Evolutionary conservation across 768 basidiomycete species (phyloP).

Genomic region (Mycena olivaceomarginata): DNA sequence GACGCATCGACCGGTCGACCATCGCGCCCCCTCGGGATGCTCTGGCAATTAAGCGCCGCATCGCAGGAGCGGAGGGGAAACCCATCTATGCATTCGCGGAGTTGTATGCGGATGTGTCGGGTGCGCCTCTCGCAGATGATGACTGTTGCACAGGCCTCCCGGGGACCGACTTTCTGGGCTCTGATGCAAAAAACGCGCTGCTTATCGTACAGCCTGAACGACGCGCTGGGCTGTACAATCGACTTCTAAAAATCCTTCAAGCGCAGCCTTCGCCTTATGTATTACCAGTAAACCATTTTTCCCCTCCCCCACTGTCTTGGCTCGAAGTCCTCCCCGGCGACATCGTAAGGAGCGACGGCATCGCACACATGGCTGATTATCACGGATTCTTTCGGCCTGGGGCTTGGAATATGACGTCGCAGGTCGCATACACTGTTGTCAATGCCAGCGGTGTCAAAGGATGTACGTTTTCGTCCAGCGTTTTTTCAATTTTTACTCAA

Average conservation of each 20-base stretch:
- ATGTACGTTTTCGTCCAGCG: neutral
- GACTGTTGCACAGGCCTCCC: neutral
- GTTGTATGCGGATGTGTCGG: slow-evolving; percentile 8
- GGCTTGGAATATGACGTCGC: neutral
- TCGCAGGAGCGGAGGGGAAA: slow-evolving; percentile 16
- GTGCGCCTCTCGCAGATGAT: neutral
- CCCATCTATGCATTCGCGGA: slow-evolving; percentile 13
- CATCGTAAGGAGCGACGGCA: neutral
- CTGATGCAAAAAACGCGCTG: neutral
- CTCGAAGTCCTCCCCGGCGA: neutral
- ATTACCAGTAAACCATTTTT: too few species aligned
- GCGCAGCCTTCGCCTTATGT: neutral
- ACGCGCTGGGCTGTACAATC: slow-evolving; percentile 10
- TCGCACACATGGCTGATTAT: neutral
- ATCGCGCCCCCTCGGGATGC: slow-evolving; percentile 10
- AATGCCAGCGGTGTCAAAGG: neutral
- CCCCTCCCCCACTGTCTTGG: neutral
- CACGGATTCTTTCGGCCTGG: neutral
- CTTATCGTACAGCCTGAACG: slow-evolving; percentile 28
- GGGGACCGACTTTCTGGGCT: neutral
- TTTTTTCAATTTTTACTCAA: neutral
- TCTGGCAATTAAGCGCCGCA: slow-evolving; percentile 2
- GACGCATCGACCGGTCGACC: neutral
- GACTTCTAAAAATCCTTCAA: neutral
- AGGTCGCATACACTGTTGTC: neutral